Base-by-base conservation (phyloP, 768 basidiomycete species). In the Russula lepida region DNA sequence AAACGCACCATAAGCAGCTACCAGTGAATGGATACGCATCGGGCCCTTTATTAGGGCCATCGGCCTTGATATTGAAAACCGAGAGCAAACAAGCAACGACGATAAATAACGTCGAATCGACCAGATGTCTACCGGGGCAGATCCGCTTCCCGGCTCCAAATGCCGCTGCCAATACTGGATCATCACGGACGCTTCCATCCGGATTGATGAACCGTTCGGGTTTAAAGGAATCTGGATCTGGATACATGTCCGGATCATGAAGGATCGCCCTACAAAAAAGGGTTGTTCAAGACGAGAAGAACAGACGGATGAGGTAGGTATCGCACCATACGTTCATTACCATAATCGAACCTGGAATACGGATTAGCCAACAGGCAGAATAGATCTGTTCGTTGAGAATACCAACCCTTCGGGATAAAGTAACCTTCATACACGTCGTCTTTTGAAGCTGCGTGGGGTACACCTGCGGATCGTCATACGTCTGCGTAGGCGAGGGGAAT, bases 351-450 rank as follows among this genome's bases (percentile, higher is more conserved):
- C 60, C 60, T 61, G 2, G 25, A 19, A 43, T 23, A 28, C 17
- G 0, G 15, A 13, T 47, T 9, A 23, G 13, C 23, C 9, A 47
- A 27, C n/a, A 28, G 32, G 19, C 3, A 6, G n/a, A 8, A 19
- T 8, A 41, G 11, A 41, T 7, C 2, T 21, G 8, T 6, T n/a
- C 13, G n/a, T 4, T 7, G 12, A 19, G 12, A 33, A 3, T 12
- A 37, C 3, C 49, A 32, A 30, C 67, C 70, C 47, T 71, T 71
- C 4, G 70, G 69, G 5, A 72, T 69, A 33, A 63, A 60, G 39
- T 63, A 71, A 0, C 68, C 71, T 44, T 69, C 54, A 56, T 70
- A 71, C 3, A 68, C 55, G 46, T 71, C 66, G 28, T 71, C 71
- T 41, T 68, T 43, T 9, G 43, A 54, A 6, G 58, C 21, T 11